Percentiles rank a stretch among this genome's conserved stretches.
Evolutionary conservation across 148 eudicot species (phyloP).

Genomic region (Heliosperma pusillum): DNA sequence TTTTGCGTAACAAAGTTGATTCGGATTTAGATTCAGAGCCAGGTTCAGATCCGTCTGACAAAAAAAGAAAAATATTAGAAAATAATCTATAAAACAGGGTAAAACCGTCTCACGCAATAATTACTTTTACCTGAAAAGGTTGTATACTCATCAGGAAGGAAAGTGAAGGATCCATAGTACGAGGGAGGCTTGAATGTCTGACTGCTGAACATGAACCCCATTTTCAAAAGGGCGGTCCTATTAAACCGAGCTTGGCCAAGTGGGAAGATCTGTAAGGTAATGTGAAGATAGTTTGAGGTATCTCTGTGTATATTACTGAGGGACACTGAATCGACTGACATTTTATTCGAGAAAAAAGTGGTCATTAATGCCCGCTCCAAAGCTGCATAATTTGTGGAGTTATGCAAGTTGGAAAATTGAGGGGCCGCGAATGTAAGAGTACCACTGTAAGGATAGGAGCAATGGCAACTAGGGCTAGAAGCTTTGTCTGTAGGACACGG

Average conservation of each 20-base stretch:
- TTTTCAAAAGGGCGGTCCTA: slow-evolving; percentile 28
- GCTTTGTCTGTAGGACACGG: slow-evolving; percentile 24
- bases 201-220: slow-evolving; percentile 34
- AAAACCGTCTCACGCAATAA: neutral
- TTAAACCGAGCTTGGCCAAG: slow-evolving; percentile 24
- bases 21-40: neutral
- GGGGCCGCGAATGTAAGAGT: slow-evolving; percentile 37
- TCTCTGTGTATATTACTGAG: slow-evolving; percentile 27
- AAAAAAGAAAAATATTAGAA: neutral
- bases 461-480: slow-evolving; percentile 37
- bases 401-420: slow-evolving; percentile 36
- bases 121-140: slow-evolving; percentile 15
- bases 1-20: neutral
- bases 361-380: slow-evolving; percentile 26
- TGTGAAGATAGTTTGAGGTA: slow-evolving; percentile 20
- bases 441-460: slow-evolving; percentile 40
- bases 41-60: neutral
- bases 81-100: neutral
- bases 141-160: slow-evolving; percentile 20
- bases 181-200: slow-evolving; percentile 34
- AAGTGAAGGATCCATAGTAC: slow-evolving; percentile 30
- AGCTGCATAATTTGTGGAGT: slow-evolving; percentile 13
- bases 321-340: slow-evolving; percentile 37
- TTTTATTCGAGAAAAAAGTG: slow-evolving; percentile 15
- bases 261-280: slow-evolving; percentile 33